These are phyloP conservation scores for Chaetomium cochliodes DNA, from an alignment of 495 filamentous ascomycete species.

Conservation along the genomic window DNA sequence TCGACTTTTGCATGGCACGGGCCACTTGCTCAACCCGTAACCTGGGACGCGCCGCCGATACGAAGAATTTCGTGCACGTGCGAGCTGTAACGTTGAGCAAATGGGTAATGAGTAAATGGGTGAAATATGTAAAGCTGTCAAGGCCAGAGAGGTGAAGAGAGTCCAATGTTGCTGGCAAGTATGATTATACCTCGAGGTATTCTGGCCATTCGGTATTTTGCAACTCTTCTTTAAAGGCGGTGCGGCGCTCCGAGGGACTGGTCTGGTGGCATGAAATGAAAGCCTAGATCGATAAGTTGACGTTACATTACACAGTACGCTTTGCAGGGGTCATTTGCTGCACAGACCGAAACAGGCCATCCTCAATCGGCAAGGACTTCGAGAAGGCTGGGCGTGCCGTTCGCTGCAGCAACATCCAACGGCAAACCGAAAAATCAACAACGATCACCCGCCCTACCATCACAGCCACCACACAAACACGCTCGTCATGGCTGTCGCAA, in stretches of 20 bases:
- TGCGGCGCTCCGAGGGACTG: no score
- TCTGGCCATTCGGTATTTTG: no score
- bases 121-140: no score
- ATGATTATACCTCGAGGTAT: no score
- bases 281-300: not conserved
- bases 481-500: conserved; percentile 49
- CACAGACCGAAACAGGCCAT: conserved; percentile 4
- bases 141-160: no score
- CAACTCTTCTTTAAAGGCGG: no score
- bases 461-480: conserved; percentile 20
- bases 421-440: conserved; percentile 3
- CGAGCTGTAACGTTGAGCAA: not conserved
- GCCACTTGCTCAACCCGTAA: not conserved
- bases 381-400: not conserved
- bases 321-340: not conserved
- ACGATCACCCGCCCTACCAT: not conserved
- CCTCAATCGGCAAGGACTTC: conserved; percentile 9
- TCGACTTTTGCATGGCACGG: not conserved
- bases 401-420: not conserved
- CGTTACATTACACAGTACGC: not conserved
- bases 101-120: no score
- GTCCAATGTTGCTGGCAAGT: no score
- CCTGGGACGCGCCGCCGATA: not conserved
- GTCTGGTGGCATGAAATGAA: no score
- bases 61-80: conserved; percentile 1